Conservation (phyloP, 1,284 basidiomycete genomes). For the Bothia castanella region DNA sequence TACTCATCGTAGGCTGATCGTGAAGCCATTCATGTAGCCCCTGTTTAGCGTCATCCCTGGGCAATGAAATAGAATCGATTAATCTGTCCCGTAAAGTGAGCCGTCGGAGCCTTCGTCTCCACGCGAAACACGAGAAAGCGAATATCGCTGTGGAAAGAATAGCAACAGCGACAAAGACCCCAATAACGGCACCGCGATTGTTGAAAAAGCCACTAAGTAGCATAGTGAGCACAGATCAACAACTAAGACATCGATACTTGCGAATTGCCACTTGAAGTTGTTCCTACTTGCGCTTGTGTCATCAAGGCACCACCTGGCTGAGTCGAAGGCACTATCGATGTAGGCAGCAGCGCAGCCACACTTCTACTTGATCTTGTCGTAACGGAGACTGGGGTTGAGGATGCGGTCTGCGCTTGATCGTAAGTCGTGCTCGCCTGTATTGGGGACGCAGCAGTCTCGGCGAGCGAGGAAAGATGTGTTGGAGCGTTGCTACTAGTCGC, state of each 20-base stretch:
- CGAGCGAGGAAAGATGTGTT: not conserved
- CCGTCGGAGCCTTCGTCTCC: slow-evolving; percentile 39
- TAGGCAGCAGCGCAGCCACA: slow-evolving; percentile 44
- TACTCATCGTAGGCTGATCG: slow-evolving; percentile 15
- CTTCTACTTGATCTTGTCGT: slow-evolving; percentile 24
- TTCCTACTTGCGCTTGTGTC: slow-evolving; percentile 43
- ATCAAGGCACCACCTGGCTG: slow-evolving; percentile 38
- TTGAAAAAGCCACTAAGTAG: slow-evolving; percentile 46
- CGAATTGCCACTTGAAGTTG: slow-evolving; percentile 19
- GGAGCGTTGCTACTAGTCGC: not conserved
- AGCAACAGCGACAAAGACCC: slow-evolving; percentile 53
- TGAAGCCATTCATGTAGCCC: slow-evolving; percentile 21
- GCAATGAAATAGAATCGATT: slow-evolving; percentile 38
- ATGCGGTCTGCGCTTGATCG: slow-evolving; percentile 40
- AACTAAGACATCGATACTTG: slow-evolving; percentile 16
- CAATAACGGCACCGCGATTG: slow-evolving; percentile 53
- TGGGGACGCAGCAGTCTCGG: not conserved
- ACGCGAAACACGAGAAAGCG: slow-evolving; percentile 36
- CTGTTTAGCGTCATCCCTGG: slow-evolving; percentile 33
- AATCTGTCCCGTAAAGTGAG: slow-evolving; percentile 33
- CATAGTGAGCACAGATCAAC: not conserved
- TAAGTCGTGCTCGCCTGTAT: slow-evolving; percentile 1
- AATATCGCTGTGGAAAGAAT: slow-evolving; percentile 39
- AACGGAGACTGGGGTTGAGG: slow-evolving; percentile 39
- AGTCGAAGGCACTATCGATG: slow-evolving; percentile 44